Evolutionary conservation across 1,284 basidiomycete genomes (phyloP).

Genomic region (Melampsora americana): DNA sequence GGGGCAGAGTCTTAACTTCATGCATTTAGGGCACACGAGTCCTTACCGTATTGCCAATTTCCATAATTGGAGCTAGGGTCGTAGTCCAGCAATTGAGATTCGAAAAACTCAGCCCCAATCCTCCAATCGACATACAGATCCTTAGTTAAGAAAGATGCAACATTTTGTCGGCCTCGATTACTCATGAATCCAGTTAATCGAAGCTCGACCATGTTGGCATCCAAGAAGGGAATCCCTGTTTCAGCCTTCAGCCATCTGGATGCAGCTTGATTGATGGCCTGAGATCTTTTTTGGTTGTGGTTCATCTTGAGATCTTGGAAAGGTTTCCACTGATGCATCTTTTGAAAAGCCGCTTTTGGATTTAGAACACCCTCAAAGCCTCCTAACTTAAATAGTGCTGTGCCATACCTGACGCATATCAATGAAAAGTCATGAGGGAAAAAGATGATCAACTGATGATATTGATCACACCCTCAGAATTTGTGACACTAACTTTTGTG

Average conservation of each 20-base stretch:
- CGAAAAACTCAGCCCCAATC: conserved; percentile 61
- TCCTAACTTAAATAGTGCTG: conserved; percentile 56
- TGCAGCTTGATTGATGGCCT: conserved; percentile 45
- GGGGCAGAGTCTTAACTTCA: background rate
- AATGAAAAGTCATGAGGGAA: background rate
- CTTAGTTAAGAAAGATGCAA: conserved; percentile 61
- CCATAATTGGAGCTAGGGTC: conserved; percentile 56
- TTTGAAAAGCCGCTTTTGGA: conserved; percentile 55
- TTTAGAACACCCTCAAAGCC: conserved; percentile 58
- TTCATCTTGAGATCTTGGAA: conserved; percentile 51
- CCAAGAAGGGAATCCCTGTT: conserved; percentile 61
- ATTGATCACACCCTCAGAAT: background rate
- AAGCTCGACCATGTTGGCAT: conserved; percentile 61
- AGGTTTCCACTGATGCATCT: conserved; percentile 51
- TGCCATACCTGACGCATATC: conserved; percentile 52
- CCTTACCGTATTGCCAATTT: conserved; percentile 56
- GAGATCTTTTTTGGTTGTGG: conserved; percentile 46
- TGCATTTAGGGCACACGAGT: background rate
- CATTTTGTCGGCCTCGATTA: conserved; percentile 62
- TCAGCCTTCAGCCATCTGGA: conserved; percentile 58
- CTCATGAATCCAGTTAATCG: conserved; percentile 60
- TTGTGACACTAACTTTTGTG: conserved; percentile 50
- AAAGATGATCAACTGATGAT: background rate
- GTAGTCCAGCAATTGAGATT: conserved; percentile 58
- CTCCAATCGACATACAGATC: conserved; percentile 61